A percentile compares a stretch with the other conserved stretches of the same genome.
These are phyloP conservation scores for Rhizopus arrhizus DNA, from an alignment of 371 early-diverging fungal species.

Conservation along the genomic window DNA sequence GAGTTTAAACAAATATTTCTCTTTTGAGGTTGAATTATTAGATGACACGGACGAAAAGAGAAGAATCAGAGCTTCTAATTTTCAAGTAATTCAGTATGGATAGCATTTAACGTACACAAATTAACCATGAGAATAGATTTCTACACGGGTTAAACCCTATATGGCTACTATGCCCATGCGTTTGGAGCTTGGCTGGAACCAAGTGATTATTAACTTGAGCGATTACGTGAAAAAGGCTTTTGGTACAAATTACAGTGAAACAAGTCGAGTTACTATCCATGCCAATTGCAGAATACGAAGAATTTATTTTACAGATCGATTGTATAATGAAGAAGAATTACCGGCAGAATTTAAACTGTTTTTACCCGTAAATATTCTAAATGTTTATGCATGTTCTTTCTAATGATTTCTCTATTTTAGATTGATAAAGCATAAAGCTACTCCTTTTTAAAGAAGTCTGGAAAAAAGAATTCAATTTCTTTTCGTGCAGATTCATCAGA, in stretches of 20 bases:
- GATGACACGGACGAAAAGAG: conserved; percentile 82
- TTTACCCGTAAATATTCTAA: conserved; percentile 60
- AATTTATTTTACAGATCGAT: conserved; percentile 88
- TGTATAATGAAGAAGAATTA: conserved; percentile 89
- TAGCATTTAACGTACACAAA: background rate
- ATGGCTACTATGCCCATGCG: conserved; percentile 94
- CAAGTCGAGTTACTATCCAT: conserved; percentile 85
- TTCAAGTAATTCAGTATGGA: conserved; percentile 64
- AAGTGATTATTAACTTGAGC: conserved; percentile 85
- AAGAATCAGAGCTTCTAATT: conserved; percentile 89
- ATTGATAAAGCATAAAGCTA: conserved; percentile 19
- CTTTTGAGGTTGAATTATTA: conserved; percentile 86
- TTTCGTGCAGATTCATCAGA: conserved; percentile 60
- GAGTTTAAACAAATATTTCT: conserved; percentile 86
- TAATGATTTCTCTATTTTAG: conserved; percentile 3
- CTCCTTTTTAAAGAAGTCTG: conserved; percentile 60
- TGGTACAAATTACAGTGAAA: conserved; percentile 89
- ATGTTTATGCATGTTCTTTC: background rate
- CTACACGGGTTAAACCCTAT: conserved; percentile 82
- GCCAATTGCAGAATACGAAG: conserved; percentile 89
- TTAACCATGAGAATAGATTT: conserved; percentile 45
- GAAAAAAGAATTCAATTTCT: conserved; percentile 66
- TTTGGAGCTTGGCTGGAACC: conserved; percentile 96
- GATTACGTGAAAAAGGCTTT: conserved; percentile 87
- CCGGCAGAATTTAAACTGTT: conserved; percentile 92